Percentiles rank a stretch among this genome's conserved stretches.
These are phyloP conservation scores for Phaeotremella fagi DNA, from an alignment of 768 basidiomycete genomes.

Conservation along the genomic window DNA sequence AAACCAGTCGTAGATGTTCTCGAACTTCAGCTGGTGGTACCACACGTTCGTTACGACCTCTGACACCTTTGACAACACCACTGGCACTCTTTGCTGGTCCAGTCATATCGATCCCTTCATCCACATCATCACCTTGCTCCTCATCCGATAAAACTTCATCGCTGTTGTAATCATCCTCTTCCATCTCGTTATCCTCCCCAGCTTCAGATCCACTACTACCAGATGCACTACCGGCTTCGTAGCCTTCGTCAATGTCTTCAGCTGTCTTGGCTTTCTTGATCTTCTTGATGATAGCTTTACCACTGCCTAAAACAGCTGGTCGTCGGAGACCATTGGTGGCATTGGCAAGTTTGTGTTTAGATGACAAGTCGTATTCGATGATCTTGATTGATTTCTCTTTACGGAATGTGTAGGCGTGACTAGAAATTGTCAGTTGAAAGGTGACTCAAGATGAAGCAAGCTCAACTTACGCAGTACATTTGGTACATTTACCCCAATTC, in stretches of 20 bases:
- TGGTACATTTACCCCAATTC: conserved; percentile 64
- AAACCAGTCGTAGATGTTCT: conserved; percentile 83
- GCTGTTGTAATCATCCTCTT: conserved; percentile 30
- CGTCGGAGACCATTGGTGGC: conserved; percentile 57
- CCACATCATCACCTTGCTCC: conserved; percentile 56
- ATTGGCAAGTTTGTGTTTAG: conserved; percentile 67
- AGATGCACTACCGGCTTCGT: conserved; percentile 49
- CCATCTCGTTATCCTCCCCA: conserved; percentile 43
- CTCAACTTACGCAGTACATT: conserved; percentile 77
- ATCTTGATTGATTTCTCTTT: conserved; percentile 93
- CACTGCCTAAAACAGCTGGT: conserved; percentile 63
- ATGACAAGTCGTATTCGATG: conserved; percentile 81
- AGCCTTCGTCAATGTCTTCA: conserved; percentile 47
- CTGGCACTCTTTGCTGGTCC: conserved; percentile 56
- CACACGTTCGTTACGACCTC: conserved; percentile 85
- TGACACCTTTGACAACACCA: conserved; percentile 67
- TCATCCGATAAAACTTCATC: conserved; percentile 55
- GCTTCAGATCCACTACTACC: conserved; percentile 23
- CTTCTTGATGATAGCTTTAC: conserved; percentile 7
- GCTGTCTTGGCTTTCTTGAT: conserved; percentile 12
- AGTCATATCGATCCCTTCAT: conserved; percentile 43
- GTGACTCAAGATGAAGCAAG: neutral
- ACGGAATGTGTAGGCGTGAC: conserved; percentile 76
- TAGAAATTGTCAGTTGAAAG: conserved; percentile 41
- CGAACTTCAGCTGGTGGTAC: conserved; percentile 88